Conservation (phyloP, 345 rosid species). For the Moricandia arvensis region DNA sequence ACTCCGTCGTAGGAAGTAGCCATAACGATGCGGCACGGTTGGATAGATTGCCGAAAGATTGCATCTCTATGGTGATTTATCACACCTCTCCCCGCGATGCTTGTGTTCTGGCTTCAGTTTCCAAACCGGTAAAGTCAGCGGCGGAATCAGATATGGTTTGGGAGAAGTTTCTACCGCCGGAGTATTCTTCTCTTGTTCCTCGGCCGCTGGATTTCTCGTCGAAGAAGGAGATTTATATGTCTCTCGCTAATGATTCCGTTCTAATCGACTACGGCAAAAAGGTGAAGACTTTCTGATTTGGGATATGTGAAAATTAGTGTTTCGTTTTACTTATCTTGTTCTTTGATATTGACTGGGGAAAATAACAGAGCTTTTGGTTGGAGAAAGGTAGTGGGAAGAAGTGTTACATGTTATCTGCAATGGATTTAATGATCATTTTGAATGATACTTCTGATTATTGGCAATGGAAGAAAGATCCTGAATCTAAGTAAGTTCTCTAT, state of each 20-base stretch:
- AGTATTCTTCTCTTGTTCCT: slow-evolving; percentile 33
- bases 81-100: slow-evolving; percentile 50
- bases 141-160: slow-evolving; percentile 43
- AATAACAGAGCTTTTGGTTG: slow-evolving; percentile 61
- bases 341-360: too few species aligned
- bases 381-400: slow-evolving; percentile 56
- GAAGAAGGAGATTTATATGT: slow-evolving; percentile 48
- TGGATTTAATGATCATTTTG: slow-evolving; percentile 51
- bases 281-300: too few species aligned
- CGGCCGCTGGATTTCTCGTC: slow-evolving; percentile 25
- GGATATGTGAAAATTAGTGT: too few species aligned
- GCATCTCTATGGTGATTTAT: slow-evolving; percentile 48
- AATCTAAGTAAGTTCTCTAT: slow-evolving; percentile 34
- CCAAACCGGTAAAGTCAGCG: slow-evolving; percentile 42
- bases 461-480: slow-evolving; percentile 45
- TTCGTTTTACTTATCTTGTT: too few species aligned
- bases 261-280: slow-evolving; percentile 51
- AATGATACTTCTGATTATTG: slow-evolving; percentile 52
- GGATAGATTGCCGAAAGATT: slow-evolving; percentile 43
- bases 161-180: slow-evolving; percentile 55
- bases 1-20: too few species aligned
- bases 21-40: too few species aligned
- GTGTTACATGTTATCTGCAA: slow-evolving; percentile 59
- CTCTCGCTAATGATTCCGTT: slow-evolving; percentile 39
- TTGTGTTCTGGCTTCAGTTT: slow-evolving; percentile 47